phyloP scores from a whole-genome alignment of 768 basidiomycete genomes.

The Russula lepida region DNA sequence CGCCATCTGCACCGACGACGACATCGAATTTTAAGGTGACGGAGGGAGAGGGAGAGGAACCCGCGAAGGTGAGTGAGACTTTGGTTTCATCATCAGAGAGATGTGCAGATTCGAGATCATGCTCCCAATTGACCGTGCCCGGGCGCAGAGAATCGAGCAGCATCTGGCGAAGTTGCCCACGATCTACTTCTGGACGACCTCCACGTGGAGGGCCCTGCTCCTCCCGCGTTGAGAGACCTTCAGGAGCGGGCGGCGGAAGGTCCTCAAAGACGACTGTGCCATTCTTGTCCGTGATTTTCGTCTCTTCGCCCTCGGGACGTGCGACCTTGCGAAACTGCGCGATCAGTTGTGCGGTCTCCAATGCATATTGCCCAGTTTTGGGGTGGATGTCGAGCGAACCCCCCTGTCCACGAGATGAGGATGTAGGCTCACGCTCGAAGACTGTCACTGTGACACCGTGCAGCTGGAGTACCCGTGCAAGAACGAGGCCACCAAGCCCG shows the following conservation, averaged over 20 bases:
- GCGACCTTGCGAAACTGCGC: slow-evolving; percentile 4
- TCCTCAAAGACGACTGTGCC: background rate
- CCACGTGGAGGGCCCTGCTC: background rate
- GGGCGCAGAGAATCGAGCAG: slow-evolving; percentile 9
- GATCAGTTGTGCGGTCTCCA: slow-evolving; percentile 1
- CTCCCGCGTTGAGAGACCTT: background rate
- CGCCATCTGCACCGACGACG: slow-evolving; percentile 35
- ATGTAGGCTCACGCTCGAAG: slow-evolving; percentile 48
- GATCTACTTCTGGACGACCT: slow-evolving; percentile 9
- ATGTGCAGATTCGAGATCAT: background rate
- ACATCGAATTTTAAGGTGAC: slow-evolving; percentile 15
- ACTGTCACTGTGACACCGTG: slow-evolving; percentile 56
- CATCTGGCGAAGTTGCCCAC: slow-evolving; percentile 8
- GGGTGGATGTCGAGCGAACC: slow-evolving; percentile 49
- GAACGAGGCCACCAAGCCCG: slow-evolving; percentile 40
- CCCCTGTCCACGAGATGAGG: slow-evolving; percentile 7
- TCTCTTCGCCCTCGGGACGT: slow-evolving; percentile 3
- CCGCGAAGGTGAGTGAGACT: background rate
- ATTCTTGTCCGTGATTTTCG: background rate
- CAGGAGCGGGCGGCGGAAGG: background rate
- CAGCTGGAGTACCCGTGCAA: slow-evolving; percentile 58
- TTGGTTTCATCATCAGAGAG: background rate
- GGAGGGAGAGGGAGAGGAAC: background rate
- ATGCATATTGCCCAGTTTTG: background rate
- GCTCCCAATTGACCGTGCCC: slow-evolving; percentile 1